Evolutionary conservation across 805 yeast species (phyloP).

Genomic region (Kodamaea neixiangensis): DNA sequence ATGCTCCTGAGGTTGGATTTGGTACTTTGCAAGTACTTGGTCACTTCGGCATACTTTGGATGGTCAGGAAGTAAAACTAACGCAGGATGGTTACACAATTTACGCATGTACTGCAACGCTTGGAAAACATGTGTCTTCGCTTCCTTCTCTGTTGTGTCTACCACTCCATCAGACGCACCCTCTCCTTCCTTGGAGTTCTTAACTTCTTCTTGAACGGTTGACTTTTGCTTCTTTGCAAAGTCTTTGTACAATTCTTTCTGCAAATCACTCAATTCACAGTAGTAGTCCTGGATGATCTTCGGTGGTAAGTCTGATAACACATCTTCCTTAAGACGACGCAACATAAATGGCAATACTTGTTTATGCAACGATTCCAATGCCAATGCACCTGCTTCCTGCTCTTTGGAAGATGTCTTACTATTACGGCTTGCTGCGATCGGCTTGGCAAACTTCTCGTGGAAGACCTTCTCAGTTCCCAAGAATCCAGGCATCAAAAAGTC

Average conservation of each 20-base stretch:
- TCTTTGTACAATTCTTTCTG: slow-evolving; percentile 87
- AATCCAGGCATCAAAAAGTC: slow-evolving; percentile 99
- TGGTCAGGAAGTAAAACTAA: slow-evolving; percentile 80
- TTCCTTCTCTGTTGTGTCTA: slow-evolving; percentile 34
- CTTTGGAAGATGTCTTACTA: slow-evolving; percentile 84
- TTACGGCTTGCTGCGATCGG: slow-evolving; percentile 95
- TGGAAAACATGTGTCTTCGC: slow-evolving; percentile 93
- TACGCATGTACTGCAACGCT: slow-evolving; percentile 95
- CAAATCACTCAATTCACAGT: slow-evolving; percentile 90
- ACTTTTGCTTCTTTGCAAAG: slow-evolving; percentile 83
- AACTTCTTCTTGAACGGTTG: slow-evolving; percentile 65
- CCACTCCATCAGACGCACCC: slow-evolving; percentile 7
- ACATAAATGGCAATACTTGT: slow-evolving; percentile 94
- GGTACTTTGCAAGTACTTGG: slow-evolving; percentile 55
- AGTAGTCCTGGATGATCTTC: slow-evolving; percentile 96
- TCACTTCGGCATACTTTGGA: slow-evolving; percentile 77
- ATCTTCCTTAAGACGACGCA: slow-evolving; percentile 94
- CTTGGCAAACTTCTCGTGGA: slow-evolving; percentile 94
- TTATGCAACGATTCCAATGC: slow-evolving; percentile 95
- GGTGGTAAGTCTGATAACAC: slow-evolving; percentile 96
- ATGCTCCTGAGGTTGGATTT: slow-evolving; percentile 67
- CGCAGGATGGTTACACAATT: slow-evolving; percentile 95
- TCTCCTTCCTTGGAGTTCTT: slow-evolving; percentile 25
- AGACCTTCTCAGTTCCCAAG: slow-evolving; percentile 89
- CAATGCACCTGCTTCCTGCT: slow-evolving; percentile 95